A percentile compares a stretch with the other conserved stretches of the same genome.
Evolutionary conservation across 495 filamentous ascomycete species (phyloP).

Genomic region (Neurospora tetraspora): DNA sequence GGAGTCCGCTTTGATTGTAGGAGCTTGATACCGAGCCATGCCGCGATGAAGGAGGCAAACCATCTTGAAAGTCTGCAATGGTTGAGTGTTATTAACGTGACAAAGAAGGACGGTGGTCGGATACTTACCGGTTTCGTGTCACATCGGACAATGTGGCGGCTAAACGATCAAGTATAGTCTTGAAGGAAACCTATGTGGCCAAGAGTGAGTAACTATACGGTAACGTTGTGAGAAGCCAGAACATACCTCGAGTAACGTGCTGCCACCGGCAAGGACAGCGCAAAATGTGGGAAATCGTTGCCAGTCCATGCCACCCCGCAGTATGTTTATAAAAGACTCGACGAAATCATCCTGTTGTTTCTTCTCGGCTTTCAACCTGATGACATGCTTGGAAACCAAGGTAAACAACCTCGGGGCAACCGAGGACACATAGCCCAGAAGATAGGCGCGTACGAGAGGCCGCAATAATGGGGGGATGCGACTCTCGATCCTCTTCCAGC

Average conservation of each 20-base stretch:
- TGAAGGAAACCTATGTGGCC: slow-evolving; percentile 20
- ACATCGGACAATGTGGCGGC: slow-evolving; percentile 16
- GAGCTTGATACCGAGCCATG: slow-evolving; percentile 39
- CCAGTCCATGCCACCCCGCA: slow-evolving; percentile 36
- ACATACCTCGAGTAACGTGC: slow-evolving; percentile 58
- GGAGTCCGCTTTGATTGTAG: slow-evolving; percentile 36
- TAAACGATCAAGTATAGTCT: slow-evolving; percentile 13
- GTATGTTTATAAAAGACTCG: slow-evolving; percentile 30
- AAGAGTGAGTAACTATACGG: background rate
- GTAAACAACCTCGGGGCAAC: slow-evolving; percentile 56
- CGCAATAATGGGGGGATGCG: slow-evolving; percentile 33
- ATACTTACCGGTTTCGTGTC: slow-evolving; percentile 23
- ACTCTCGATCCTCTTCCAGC: slow-evolving; percentile 21
- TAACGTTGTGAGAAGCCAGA: background rate
- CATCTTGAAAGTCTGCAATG: slow-evolving; percentile 32
- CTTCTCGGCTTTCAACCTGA: slow-evolving; percentile 29
- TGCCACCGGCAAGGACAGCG: slow-evolving; percentile 64
- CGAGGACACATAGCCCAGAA: slow-evolving; percentile 62
- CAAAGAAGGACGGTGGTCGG: background rate
- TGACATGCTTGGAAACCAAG: slow-evolving; percentile 38
- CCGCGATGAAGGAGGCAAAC: slow-evolving; percentile 40
- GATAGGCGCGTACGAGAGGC: slow-evolving; percentile 65
- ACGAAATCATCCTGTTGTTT: slow-evolving; percentile 30
- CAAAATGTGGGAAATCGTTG: slow-evolving; percentile 77
- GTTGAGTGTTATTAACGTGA: background rate